Conservation (phyloP, 2,329 filamentous ascomycete species). For the Talaromyces sp. region DNA sequence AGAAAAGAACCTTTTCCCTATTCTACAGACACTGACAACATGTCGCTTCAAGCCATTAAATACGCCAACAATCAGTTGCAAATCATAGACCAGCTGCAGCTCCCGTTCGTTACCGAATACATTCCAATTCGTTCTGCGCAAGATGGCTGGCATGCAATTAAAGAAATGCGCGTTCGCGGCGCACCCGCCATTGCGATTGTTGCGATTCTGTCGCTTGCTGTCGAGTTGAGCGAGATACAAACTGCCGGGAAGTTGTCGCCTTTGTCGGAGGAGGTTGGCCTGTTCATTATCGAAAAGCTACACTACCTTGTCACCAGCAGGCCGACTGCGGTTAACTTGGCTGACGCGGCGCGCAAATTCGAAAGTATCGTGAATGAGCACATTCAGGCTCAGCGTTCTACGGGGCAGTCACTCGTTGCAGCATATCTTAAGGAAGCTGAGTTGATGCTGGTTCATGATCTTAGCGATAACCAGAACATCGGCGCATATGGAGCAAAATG, state of each 20-base stretch:
- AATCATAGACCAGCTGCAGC: constrained; percentile 61
- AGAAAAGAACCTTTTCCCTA: neutral
- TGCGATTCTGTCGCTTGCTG: constrained; percentile 81
- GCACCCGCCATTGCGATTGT: constrained; percentile 97
- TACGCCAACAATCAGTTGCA: constrained; percentile 55
- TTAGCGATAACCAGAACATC: constrained; percentile 81
- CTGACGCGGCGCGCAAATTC: constrained; percentile 81
- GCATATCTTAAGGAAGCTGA: constrained; percentile 79
- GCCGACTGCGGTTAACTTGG: constrained; percentile 91
- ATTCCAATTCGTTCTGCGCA: constrained; percentile 52
- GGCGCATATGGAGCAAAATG: constrained; percentile 79
- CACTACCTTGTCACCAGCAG: constrained; percentile 85
- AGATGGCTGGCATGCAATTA: constrained; percentile 65
- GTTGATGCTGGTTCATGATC: constrained; percentile 80
- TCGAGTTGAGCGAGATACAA: constrained; percentile 63
- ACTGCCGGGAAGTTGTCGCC: constrained; percentile 40
- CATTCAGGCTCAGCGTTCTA: constrained; percentile 30
- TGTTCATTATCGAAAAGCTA: constrained; percentile 71
- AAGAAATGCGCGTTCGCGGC: constrained; percentile 63
- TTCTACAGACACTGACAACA: constrained; percentile 19
- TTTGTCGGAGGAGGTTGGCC: constrained; percentile 58
- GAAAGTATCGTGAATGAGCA: constrained; percentile 59
- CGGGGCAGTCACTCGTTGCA: constrained; percentile 53
- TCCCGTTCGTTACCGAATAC: constrained; percentile 59
- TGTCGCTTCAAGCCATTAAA: constrained; percentile 60